A percentile compares a stretch with the other conserved stretches of the same genome.
Evolutionary conservation across 2,329 filamentous ascomycete species (phyloP).

Genomic region (Diaporthe sp.): DNA sequence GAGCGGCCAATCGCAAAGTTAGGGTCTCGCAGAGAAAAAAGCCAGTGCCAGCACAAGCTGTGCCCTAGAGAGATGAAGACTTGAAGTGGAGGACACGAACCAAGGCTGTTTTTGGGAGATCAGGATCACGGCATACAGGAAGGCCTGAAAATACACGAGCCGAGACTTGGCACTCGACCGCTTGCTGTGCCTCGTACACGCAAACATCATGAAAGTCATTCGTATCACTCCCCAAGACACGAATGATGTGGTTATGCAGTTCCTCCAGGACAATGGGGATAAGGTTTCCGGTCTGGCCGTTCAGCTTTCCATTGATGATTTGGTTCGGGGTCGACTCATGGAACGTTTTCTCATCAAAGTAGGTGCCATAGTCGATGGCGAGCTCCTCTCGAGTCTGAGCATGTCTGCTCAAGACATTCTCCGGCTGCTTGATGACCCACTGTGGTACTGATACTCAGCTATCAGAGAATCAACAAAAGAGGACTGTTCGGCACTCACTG

Average conservation of each 20-base stretch:
- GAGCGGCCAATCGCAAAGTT: neutral
- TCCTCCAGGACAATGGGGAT: neutral
- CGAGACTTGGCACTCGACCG: neutral
- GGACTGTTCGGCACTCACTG: neutral
- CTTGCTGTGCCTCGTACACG: neutral
- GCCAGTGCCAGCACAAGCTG: neutral
- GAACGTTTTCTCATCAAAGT: neutral
- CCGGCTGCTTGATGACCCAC: neutral
- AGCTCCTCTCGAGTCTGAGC: neutral
- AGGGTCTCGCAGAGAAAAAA: neutral
- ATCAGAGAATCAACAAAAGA: neutral
- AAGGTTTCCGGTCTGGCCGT: neutral
- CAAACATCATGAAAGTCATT: neutral
- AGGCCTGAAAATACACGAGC: neutral
- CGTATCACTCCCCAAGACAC: neutral
- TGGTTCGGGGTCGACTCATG: neutral
- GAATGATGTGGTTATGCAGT: neutral
- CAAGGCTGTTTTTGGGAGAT: neutral
- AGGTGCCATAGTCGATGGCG: neutral
- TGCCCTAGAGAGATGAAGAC: neutral
- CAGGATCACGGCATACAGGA: neutral
- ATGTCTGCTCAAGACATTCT: neutral
- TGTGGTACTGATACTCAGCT: neutral
- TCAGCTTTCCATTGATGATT: neutral
- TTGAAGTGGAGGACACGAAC: neutral